Conservation (phyloP, 2,329 filamentous ascomycete genomes). For the Plectosphaerella sp. region DNA sequence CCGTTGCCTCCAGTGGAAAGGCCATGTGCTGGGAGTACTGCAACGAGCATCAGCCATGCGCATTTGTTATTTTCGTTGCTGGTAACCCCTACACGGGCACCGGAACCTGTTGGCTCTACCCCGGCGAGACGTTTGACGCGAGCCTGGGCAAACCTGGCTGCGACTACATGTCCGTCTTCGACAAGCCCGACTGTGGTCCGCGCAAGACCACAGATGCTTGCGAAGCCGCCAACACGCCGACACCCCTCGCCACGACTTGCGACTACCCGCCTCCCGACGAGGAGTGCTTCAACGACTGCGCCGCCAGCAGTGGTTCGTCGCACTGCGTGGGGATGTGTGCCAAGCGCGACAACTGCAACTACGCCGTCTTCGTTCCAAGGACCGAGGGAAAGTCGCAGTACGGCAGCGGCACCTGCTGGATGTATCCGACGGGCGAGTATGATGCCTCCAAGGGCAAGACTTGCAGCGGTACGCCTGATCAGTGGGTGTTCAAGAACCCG, state of each 20-base stretch:
- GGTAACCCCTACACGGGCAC: conserved; percentile 20
- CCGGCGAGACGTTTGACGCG: conserved; percentile 18
- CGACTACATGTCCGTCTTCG: conserved; percentile 15
- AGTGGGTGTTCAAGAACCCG: conserved; percentile 23
- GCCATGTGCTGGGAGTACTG: conserved; percentile 23
- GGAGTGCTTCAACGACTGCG: conserved; percentile 17
- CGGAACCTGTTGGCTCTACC: conserved; percentile 24
- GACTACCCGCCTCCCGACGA: conserved; percentile 19
- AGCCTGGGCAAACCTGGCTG: conserved; percentile 16
- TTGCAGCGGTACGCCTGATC: conserved; percentile 18
- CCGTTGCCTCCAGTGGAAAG: conserved; percentile 16
- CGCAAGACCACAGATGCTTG: conserved; percentile 17
- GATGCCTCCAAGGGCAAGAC: conserved; percentile 12
- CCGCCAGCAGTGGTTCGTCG: conserved; percentile 15
- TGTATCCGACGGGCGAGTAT: conserved; percentile 21
- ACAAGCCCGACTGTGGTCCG: conserved; percentile 15
- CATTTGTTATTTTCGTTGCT: conserved; percentile 21
- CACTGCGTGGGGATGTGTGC: conserved; percentile 19
- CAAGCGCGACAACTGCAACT: conserved; percentile 19
- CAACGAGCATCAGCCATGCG: conserved; percentile 20
- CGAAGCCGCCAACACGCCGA: conserved; percentile 21
- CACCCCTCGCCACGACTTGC: conserved; percentile 22
- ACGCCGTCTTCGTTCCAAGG: conserved; percentile 19
- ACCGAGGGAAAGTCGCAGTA: conserved; percentile 15
- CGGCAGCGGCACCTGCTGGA: conserved; percentile 20